These are phyloP conservation scores for Cryomyces minteri DNA, from an alignment of 495 filamentous ascomycete genomes.

Conservation along the genomic window DNA sequence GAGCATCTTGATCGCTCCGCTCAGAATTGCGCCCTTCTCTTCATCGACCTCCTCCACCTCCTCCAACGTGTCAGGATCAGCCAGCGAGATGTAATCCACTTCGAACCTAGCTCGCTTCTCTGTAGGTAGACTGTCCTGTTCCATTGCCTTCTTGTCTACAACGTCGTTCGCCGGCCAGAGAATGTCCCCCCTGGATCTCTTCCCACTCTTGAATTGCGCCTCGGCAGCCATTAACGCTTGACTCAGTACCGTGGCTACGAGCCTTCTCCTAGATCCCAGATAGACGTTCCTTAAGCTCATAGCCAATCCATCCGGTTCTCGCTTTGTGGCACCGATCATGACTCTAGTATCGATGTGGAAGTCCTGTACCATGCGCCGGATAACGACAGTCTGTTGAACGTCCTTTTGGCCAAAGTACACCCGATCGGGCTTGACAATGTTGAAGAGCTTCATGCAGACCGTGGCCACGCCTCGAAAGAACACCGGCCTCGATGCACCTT, in stretches of 20 bases:
- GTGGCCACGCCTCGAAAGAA: conserved; percentile 96
- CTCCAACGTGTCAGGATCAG: conserved; percentile 62
- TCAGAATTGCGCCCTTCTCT: conserved; percentile 58
- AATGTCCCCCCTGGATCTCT: conserved; percentile 38
- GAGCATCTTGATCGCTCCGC: conserved; percentile 78
- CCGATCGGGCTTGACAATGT: conserved; percentile 67
- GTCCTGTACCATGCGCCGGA: conserved; percentile 71
- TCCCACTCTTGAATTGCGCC: conserved; percentile 39
- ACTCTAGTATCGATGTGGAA: conserved; percentile 70
- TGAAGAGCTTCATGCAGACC: conserved; percentile 94
- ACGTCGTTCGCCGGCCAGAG: conserved; percentile 44
- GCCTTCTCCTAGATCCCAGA: conserved; percentile 54
- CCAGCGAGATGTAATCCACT: conserved; percentile 78
- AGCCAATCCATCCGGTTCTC: conserved; percentile 78
- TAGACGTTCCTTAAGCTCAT: conserved; percentile 91
- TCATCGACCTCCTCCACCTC: conserved; percentile 49
- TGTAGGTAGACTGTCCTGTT: conserved; percentile 44
- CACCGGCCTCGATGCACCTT: conserved; percentile 74
- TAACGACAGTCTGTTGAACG: conserved; percentile 84
- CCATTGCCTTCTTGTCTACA: conserved; percentile 27
- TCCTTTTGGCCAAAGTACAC: conserved; percentile 99
- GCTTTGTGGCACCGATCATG: conserved; percentile 47
- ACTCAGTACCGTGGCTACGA: conserved; percentile 50
- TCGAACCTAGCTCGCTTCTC: conserved; percentile 51
- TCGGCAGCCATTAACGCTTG: conserved; percentile 53